Evolutionary conservation across 345 rosid genomes (phyloP).

Genomic region (Trapa incisa): DNA sequence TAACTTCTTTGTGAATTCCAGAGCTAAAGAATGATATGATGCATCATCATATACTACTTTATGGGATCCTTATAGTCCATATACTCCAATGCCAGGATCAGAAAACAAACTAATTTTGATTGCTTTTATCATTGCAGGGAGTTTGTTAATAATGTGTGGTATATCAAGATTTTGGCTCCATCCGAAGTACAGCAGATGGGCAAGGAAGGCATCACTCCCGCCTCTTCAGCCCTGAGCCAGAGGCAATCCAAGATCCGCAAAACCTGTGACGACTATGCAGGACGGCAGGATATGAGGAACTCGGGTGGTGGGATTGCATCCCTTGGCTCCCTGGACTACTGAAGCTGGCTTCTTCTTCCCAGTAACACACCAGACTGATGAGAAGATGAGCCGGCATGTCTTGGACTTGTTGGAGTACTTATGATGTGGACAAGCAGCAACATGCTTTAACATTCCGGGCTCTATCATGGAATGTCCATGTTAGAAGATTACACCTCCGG

Average conservation of each 20-base stretch:
- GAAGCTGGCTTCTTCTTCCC: not conserved
- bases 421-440: not conserved
- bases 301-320: constrained; percentile 1
- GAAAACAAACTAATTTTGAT: not conserved
- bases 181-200: constrained; percentile 32
- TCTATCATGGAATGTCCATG: not conserved
- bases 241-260: constrained; percentile 1
- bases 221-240: constrained; percentile 2
- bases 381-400: not conserved
- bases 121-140: constrained; percentile 16
- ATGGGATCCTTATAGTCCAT: not conserved
- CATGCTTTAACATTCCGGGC: not conserved
- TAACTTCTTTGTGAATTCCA: not conserved
- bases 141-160: constrained; percentile 36
- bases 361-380: not conserved
- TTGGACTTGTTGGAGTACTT: not conserved
- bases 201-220: constrained; percentile 18
- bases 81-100: no score
- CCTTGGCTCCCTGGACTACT: not conserved
- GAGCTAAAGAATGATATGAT: not conserved
- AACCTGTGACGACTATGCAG: not conserved
- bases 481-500: not conserved
- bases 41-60: not conserved
- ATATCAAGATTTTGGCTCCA: constrained; percentile 34
- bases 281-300: constrained; percentile 1